Conservation (phyloP, 331 rosid genomes). For the Pyracantha coccinea region DNA sequence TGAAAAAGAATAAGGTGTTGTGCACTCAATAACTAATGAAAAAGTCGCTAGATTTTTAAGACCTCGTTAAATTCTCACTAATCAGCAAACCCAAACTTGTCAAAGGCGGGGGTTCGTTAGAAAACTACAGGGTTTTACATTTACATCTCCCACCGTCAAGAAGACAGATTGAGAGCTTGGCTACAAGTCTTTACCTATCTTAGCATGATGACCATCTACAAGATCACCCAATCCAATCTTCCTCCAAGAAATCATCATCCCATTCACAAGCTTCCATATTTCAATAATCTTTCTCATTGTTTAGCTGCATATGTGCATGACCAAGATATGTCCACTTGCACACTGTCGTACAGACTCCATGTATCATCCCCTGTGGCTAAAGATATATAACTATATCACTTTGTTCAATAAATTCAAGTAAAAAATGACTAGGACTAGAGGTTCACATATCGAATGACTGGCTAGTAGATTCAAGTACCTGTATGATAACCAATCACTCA, state of each 20-base stretch:
- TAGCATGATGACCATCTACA: slow-evolving; percentile 87
- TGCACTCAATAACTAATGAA: not conserved
- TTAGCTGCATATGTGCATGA: slow-evolving; percentile 87
- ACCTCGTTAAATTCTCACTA: not conserved
- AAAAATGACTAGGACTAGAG: slow-evolving; percentile 10
- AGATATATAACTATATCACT: slow-evolving; percentile 2
- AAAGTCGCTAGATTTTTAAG: not conserved
- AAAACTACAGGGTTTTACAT: no score
- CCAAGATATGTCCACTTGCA: slow-evolving; percentile 99
- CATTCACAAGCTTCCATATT: slow-evolving; percentile 97
- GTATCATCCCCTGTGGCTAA: slow-evolving; percentile 96
- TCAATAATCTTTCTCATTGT: slow-evolving; percentile 57
- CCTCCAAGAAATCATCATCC: slow-evolving; percentile 99
- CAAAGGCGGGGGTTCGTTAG: no score
- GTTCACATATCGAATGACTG: not conserved
- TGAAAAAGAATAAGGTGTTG: not conserved
- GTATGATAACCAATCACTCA: slow-evolving; percentile 98
- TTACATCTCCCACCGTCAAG: no score
- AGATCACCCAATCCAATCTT: slow-evolving; percentile 93
- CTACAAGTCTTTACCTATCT: slow-evolving; percentile 53
- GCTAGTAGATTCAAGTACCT: slow-evolving; percentile 38
- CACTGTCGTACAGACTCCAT: slow-evolving; percentile 93
- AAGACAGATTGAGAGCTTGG: not conserved
- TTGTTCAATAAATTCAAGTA: slow-evolving; percentile 14
- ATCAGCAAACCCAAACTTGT: not conserved